Conservation (phyloP, 129 eudicot species). For the Flaveria ramosissima region DNA sequence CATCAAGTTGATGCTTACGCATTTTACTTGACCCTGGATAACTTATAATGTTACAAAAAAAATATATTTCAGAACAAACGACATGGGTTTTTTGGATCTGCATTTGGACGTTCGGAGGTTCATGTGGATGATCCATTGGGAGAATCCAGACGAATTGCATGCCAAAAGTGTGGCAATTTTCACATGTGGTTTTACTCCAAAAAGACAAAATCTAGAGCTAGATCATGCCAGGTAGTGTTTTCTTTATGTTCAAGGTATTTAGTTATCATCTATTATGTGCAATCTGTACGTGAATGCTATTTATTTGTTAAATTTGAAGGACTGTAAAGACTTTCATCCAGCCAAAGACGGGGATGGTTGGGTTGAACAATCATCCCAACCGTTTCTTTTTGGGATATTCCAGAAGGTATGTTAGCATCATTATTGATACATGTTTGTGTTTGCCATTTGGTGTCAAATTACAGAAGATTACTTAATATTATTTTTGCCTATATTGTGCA, state of each 20-base stretch:
- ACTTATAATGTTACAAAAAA: constrained; percentile 14
- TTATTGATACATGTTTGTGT: constrained; percentile 19
- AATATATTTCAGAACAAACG: constrained; percentile 61
- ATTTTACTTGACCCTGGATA: constrained; percentile 15
- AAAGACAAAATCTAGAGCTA: constrained; percentile 70
- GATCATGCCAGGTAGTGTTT: constrained; percentile 78
- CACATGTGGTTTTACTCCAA: constrained; percentile 69
- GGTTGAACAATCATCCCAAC: constrained; percentile 96
- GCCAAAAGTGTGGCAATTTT: constrained; percentile 70
- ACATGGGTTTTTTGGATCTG: constrained; percentile 55
- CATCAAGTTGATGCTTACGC: neutral
- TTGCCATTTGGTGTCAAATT: neutral
- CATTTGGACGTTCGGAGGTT: constrained; percentile 60
- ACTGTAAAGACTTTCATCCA: constrained; percentile 43
- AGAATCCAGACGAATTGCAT: constrained; percentile 75
- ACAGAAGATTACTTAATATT: neutral
- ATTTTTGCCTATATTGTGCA: constrained; percentile 34
- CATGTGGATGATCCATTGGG: constrained; percentile 61
- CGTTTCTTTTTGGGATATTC: constrained; percentile 77
- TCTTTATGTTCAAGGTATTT: neutral
- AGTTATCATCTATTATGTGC: neutral
- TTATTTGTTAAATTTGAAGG: constrained; percentile 24
- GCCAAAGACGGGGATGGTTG: constrained; percentile 79
- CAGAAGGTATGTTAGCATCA: constrained; percentile 58
- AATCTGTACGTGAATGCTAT: neutral